Percentiles rank a stretch among this genome's conserved stretches.
Conservation (phyloP, 768 basidiomycete genomes). For the Suillus weaverae region DNA sequence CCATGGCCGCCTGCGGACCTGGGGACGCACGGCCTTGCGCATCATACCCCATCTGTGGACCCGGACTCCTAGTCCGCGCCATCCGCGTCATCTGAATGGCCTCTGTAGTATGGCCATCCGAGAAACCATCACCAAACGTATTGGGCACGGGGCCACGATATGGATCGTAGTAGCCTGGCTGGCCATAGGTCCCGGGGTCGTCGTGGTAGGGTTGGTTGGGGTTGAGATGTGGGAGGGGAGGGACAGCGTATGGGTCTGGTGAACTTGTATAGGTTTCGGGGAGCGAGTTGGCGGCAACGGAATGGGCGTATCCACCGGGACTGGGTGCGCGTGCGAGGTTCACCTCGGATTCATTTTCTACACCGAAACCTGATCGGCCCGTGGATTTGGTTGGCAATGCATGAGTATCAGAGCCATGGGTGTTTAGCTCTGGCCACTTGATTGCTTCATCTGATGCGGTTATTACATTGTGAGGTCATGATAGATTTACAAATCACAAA, state of each 20-base stretch:
- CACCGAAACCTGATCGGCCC: slow-evolving; percentile 65
- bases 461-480: neutral
- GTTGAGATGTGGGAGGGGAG: slow-evolving; percentile 78
- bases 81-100: slow-evolving; percentile 78
- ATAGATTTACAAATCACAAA: slow-evolving; percentile 14
- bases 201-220: slow-evolving; percentile 77
- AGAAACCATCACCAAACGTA: slow-evolving; percentile 48
- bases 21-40: slow-evolving; percentile 38
- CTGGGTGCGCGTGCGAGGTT: slow-evolving; percentile 54
- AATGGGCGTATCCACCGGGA: slow-evolving; percentile 45
- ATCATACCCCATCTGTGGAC: slow-evolving; percentile 42
- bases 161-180: slow-evolving; percentile 68
- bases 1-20: slow-evolving; percentile 41
- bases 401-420: slow-evolving; percentile 56
- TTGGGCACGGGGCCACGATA: slow-evolving; percentile 76
- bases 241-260: slow-evolving; percentile 79
- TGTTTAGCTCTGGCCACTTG: slow-evolving; percentile 88
- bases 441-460: slow-evolving; percentile 67
- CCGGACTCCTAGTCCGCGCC: slow-evolving; percentile 41
- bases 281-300: slow-evolving; percentile 45
- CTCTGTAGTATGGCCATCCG: slow-evolving; percentile 44
- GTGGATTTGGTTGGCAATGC: slow-evolving; percentile 70
- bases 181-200: slow-evolving; percentile 51
- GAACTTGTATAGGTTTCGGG: slow-evolving; percentile 38
- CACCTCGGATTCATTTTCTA: slow-evolving; percentile 60